These are phyloP conservation scores for Phytophthora sp. DNA, from an alignment of 352 stramenopile genomes.

Conservation along the genomic window DNA sequence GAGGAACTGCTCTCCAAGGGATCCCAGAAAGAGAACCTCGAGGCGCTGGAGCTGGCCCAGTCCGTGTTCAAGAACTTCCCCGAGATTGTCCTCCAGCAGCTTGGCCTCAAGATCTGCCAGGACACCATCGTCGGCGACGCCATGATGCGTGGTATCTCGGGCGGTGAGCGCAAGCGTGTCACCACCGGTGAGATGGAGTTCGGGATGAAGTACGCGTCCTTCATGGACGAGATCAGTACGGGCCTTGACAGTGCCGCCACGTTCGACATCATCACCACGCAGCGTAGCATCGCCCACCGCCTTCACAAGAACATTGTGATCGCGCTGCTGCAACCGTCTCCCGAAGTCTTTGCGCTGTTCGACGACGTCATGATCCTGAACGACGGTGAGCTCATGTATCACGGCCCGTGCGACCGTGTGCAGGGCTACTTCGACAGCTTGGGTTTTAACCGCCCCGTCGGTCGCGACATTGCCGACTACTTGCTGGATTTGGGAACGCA, in stretches of 20 bases:
- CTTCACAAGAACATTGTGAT: slow-evolving; percentile 44
- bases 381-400: slow-evolving; percentile 85
- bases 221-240: slow-evolving; percentile 93
- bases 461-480: slow-evolving; percentile 39
- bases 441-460: slow-evolving; percentile 31
- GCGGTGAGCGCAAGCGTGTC: no score
- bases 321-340: slow-evolving; percentile 83
- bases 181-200: no score
- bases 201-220: slow-evolving; percentile 59
- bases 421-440: slow-evolving; percentile 43
- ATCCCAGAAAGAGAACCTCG: no score
- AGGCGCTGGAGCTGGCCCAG: no score
- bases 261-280: slow-evolving; percentile 53
- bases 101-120: no score
- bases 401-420: slow-evolving; percentile 24
- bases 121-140: no score
- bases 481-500: slow-evolving; percentile 39
- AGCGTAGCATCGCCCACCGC: slow-evolving; percentile 34
- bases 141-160: no score
- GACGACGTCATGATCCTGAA: slow-evolving; percentile 58
- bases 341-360: slow-evolving; percentile 89
- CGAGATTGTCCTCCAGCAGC: no score
- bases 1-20: no score
- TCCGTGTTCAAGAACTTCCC: no score
- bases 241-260: slow-evolving; percentile 42